phyloP scores from a whole-genome alignment of 345 rosid genomes.

The Euclidium syriacum region DNA sequence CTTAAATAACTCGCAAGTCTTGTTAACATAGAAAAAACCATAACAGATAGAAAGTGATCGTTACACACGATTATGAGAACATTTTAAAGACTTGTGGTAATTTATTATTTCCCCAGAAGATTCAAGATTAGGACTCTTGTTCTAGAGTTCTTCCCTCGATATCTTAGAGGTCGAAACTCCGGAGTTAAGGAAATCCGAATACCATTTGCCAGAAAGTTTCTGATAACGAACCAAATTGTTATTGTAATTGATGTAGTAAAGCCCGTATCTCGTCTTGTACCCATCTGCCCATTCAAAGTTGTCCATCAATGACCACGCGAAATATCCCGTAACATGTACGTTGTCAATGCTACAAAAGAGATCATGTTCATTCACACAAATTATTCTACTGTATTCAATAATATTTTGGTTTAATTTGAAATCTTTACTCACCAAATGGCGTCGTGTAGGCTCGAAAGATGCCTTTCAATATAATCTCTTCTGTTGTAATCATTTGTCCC shows the following conservation, averaged over 20 bases:
- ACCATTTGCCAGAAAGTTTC: conserved; percentile 30
- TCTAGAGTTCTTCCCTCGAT: conserved; percentile 27
- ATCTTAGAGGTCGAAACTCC: neutral
- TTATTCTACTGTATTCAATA: neutral
- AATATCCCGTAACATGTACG: conserved; percentile 30
- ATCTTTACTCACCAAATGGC: conserved; percentile 27
- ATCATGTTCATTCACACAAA: neutral
- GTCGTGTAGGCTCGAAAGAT: conserved; percentile 19
- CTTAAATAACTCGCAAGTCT: neutral
- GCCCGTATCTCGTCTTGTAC: conserved; percentile 26
- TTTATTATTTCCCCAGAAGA: neutral
- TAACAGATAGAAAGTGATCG: too few species aligned
- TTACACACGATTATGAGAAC: neutral
- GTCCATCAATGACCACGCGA: conserved; percentile 31
- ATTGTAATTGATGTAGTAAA: conserved; percentile 24
- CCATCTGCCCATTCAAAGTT: conserved; percentile 38
- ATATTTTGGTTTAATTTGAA: neutral
- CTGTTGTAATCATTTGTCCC: conserved; percentile 29
- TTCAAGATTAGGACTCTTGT: neutral
- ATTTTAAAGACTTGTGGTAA: neutral
- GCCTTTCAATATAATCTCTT: conserved; percentile 26
- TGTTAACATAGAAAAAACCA: conserved; percentile 3
- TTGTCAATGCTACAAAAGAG: conserved; percentile 20
- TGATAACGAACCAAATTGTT: conserved; percentile 27
- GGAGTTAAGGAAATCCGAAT: conserved; percentile 20